Percentiles rank a stretch among this genome's conserved stretches.
These are phyloP conservation scores for Eutypella sp. DNA, from an alignment of 2,329 filamentous ascomycete genomes.

Conservation along the genomic window DNA sequence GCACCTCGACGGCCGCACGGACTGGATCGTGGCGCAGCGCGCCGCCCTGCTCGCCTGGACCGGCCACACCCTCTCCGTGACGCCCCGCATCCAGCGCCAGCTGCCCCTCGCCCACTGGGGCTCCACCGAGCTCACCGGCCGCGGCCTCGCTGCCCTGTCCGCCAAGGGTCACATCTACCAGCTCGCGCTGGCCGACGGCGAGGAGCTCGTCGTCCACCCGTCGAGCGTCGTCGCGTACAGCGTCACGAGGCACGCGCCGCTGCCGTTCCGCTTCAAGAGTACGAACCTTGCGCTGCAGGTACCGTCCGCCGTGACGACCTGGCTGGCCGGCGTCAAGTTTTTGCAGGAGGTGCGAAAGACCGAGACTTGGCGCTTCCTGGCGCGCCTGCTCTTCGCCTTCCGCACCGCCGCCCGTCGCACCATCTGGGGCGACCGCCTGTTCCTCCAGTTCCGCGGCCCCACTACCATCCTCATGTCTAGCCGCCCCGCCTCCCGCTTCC, in stretches of 20 bases:
- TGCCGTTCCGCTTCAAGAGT: conserved; percentile 80
- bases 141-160: conserved; percentile 78
- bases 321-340: conserved; percentile 68
- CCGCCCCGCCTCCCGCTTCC: conserved; percentile 71
- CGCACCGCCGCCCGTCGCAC: conserved; percentile 74
- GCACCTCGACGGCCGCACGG: conserved; percentile 85
- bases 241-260: conserved; percentile 65
- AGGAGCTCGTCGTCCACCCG: conserved; percentile 88
- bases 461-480: conserved; percentile 83
- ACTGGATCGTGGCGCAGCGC: conserved; percentile 90
- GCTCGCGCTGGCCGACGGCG: conserved; percentile 71
- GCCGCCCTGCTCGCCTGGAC: conserved; percentile 95
- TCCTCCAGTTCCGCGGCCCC: conserved; percentile 85
- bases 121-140: conserved; percentile 79
- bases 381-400: conserved; percentile 60
- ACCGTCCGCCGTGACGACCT: conserved; percentile 59
- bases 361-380: conserved; percentile 64
- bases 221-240: conserved; percentile 90
- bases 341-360: conserved; percentile 68
- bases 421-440: conserved; percentile 91
- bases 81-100: conserved; percentile 67
- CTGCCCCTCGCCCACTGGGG: conserved; percentile 87
- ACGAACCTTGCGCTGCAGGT: conserved; percentile 76
- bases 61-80: conserved; percentile 74
- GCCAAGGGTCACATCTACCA: conserved; percentile 89